Evolutionary conservation across 805 yeast species (phyloP).

Genomic region (Saccharomycopsis babjevae): DNA sequence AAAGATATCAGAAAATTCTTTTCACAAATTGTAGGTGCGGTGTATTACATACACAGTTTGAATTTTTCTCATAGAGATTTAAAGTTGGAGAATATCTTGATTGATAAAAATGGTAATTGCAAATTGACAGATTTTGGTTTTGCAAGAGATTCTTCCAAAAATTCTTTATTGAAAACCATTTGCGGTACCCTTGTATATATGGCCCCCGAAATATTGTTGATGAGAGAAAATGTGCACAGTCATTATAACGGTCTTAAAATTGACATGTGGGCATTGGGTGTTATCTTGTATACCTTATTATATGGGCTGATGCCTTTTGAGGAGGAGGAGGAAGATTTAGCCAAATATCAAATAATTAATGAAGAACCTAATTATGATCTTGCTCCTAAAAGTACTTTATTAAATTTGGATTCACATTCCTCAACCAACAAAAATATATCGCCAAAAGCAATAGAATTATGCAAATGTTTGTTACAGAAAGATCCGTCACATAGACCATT

Average conservation of each 20-base stretch:
- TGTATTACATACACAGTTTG: slow-evolving; percentile 61
- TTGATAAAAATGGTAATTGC: slow-evolving; percentile 46
- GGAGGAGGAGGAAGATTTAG: slow-evolving; percentile 59
- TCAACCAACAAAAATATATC: slow-evolving; percentile 30
- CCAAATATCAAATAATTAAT: slow-evolving; percentile 49
- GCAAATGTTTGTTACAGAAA: slow-evolving; percentile 50
- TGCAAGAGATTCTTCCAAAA: slow-evolving; percentile 61
- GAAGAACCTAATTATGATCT: slow-evolving; percentile 50
- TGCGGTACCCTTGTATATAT: slow-evolving; percentile 94
- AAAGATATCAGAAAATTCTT: slow-evolving; percentile 45
- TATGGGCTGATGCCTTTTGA: slow-evolving; percentile 89
- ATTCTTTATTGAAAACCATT: slow-evolving; percentile 59
- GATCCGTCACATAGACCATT: slow-evolving; percentile 54
- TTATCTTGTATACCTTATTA: slow-evolving; percentile 74
- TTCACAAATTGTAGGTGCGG: slow-evolving; percentile 51
- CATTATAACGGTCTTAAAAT: slow-evolving; percentile 54
- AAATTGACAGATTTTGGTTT: slow-evolving; percentile 92
- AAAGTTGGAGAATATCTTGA: slow-evolving; percentile 67
- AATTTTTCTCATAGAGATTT: slow-evolving; percentile 80
- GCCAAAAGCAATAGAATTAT: slow-evolving; percentile 39
- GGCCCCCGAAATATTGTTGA: slow-evolving; percentile 84
- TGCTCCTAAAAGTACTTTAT: neutral
- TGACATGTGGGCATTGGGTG: slow-evolving; percentile 90
- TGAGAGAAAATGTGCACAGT: slow-evolving; percentile 41
- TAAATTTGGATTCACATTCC: neutral